A percentile compares a stretch with the other conserved stretches of the same genome.
Evolutionary conservation across 2,329 filamentous ascomycete species (phyloP).

Genomic region (Hysterium pulicare): DNA sequence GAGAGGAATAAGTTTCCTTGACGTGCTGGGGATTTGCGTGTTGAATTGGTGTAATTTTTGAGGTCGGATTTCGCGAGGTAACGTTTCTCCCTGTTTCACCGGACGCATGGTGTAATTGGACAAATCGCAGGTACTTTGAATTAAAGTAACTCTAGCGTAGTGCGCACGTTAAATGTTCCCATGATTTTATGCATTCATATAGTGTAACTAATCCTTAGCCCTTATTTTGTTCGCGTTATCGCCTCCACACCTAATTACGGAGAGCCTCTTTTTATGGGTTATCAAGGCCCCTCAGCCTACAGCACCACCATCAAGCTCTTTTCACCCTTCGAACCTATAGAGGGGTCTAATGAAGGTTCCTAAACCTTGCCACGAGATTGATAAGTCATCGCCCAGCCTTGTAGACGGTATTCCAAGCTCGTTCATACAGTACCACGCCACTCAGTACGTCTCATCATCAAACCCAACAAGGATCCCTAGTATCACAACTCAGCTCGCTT

Average conservation of each 20-base stretch:
- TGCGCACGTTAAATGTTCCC: background rate
- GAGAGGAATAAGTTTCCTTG: too few species aligned
- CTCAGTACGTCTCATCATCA: too few species aligned
- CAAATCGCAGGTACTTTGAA: conserved; percentile 1
- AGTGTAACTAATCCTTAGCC: background rate
- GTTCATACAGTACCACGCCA: too few species aligned
- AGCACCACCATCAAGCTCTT: conserved; percentile 10
- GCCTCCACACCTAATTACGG: conserved; percentile 5
- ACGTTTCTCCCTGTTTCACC: too few species aligned
- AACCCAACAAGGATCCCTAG: too few species aligned
- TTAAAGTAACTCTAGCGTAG: background rate
- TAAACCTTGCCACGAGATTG: conserved; percentile 4
- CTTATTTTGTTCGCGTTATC: background rate
- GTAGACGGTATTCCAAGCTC: too few species aligned
- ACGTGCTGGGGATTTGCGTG: too few species aligned
- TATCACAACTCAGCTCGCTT: too few species aligned
- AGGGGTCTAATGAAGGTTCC: conserved; percentile 5
- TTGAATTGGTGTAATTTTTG: too few species aligned
- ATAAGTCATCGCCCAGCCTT: conserved; percentile 6
- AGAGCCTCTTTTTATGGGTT: conserved; percentile 5
- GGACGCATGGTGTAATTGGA: too few species aligned
- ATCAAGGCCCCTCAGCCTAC: conserved; percentile 7
- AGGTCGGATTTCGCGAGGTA: too few species aligned
- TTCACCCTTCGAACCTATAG: conserved; percentile 4
- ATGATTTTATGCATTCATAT: conserved; percentile 1